These are phyloP conservation scores for Botryotinia globosa DNA, from an alignment of 2,329 filamentous ascomycete species.

Conservation along the genomic window DNA sequence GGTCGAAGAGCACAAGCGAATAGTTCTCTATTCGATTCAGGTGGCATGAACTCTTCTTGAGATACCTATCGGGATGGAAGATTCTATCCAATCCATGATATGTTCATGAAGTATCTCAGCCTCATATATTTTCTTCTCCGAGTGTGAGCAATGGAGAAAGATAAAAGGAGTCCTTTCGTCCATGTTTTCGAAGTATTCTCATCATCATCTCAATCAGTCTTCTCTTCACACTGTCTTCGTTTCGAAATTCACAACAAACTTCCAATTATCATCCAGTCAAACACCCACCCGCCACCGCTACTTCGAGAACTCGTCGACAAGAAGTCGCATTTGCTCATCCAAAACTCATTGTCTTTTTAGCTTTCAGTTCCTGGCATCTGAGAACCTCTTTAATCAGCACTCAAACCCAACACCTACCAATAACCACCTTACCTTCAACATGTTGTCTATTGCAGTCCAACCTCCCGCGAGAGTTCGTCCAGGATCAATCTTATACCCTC, in stretches of 20 bases:
- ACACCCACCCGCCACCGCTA: not conserved
- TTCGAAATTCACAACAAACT: not conserved
- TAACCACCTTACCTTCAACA: not conserved
- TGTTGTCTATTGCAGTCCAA: slow-evolving; percentile 32
- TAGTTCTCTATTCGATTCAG: slow-evolving; percentile 3
- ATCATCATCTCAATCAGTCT: slow-evolving; percentile 13
- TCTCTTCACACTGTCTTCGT: not conserved
- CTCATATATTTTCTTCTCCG: slow-evolving; percentile 17
- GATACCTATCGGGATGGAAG: slow-evolving; percentile 16
- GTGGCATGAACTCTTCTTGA: slow-evolving; percentile 6
- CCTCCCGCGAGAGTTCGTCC: slow-evolving; percentile 31
- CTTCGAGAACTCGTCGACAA: not conserved
- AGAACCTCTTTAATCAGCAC: not conserved
- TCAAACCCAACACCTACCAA: not conserved
- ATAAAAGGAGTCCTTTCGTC: slow-evolving; percentile 18
- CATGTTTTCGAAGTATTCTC: slow-evolving; percentile 9
- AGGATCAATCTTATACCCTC: slow-evolving; percentile 33
- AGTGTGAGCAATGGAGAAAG: slow-evolving; percentile 11
- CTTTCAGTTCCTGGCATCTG: slow-evolving; percentile 3
- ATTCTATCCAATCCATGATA: slow-evolving; percentile 1
- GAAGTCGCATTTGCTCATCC: not conserved
- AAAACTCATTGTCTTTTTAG: not conserved
- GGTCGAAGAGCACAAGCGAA: slow-evolving; percentile 14
- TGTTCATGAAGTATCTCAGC: slow-evolving; percentile 14
- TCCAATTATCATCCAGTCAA: slow-evolving; percentile 3